A percentile compares a stretch with the other conserved stretches of the same genome.
phyloP scores from a whole-genome alignment of 2,329 filamentous ascomycete genomes.

The Fusarium vanettenii region DNA sequence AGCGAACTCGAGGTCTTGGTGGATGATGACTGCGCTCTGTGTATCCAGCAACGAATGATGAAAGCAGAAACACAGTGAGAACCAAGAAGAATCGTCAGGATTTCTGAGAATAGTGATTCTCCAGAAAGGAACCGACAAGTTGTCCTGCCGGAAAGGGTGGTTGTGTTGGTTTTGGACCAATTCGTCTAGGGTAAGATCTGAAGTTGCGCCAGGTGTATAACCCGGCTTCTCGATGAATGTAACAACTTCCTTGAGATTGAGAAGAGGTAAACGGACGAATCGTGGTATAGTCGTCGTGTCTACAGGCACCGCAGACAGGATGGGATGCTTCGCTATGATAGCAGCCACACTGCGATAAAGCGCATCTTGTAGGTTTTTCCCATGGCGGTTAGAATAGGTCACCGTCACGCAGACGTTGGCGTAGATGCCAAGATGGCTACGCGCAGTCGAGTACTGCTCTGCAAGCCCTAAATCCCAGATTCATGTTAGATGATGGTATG shows the following conservation, averaged over 20 bases:
- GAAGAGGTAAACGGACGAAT: neutral
- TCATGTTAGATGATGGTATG: neutral
- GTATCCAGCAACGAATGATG: neutral
- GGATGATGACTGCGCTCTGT: neutral
- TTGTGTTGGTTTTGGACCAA: neutral
- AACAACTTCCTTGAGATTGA: neutral
- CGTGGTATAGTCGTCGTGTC: neutral
- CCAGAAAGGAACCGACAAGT: neutral
- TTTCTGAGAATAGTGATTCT: neutral
- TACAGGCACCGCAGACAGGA: neutral
- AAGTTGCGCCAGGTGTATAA: neutral
- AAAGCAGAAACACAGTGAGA: neutral
- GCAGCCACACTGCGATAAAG: neutral
- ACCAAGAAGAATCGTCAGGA: neutral
- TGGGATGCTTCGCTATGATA: neutral
- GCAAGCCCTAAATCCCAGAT: neutral
- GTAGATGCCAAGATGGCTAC: conserved; percentile 1
- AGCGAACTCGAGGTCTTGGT: neutral
- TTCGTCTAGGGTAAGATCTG: neutral
- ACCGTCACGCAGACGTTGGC: conserved; percentile 3
- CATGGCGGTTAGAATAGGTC: neutral
- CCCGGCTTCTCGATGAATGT: neutral
- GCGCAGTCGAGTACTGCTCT: conserved; percentile 8
- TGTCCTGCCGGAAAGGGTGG: neutral
- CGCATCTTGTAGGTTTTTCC: rapidly evolving